Evolutionary conservation across 768 basidiomycete genomes (phyloP), one percentile per base, ranked within the genome.

Genomic region (Leccinellum albellum): DNA sequence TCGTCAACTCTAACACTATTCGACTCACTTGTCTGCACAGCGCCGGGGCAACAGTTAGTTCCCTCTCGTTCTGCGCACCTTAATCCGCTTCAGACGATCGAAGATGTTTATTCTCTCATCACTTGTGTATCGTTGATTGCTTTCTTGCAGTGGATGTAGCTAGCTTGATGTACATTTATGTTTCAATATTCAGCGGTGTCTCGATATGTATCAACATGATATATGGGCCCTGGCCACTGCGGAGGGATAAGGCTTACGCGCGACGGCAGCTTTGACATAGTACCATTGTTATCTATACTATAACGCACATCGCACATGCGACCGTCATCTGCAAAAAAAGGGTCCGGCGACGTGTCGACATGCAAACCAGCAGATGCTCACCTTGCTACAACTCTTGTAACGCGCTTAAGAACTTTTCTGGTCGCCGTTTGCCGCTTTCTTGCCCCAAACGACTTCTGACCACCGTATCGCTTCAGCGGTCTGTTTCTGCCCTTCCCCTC

Each of bases 401-500:
- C 70, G 66, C 29, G 76, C 73, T 75, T 73, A 77, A 52, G 73
- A 65, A 40, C 75, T 67, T 72, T 63, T 58, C 26, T 48, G 53
- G 17, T 57, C 54, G 35, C n/a, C 47, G 6, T 57, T 60, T 10
- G 20, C 50, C 4, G 51, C 4, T 57, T 67, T 76, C 74, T 60
- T 69, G 61, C 58, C 84, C 81, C 52, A 79, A 50, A 84, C 68
- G 5, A 82, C 77, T 49, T 84, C 80, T 51, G 72, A 77, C 84
- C 83, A 85, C 24, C 71, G 66, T 40, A 80, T 71, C 65, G 50
- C 59, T 15, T 56, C 60, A 0, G 54, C 45, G 21, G 63, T 17
- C 23, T 53, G 55, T 58, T 69, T 14, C 50, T 45, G 20, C 20
- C 21, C 50, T 31, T 44, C 42, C 42, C 20, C 63, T n/a, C 58